These are phyloP conservation scores for Catunica adiposa DNA, from an alignment of 2,329 filamentous ascomycete species.

Conservation along the genomic window DNA sequence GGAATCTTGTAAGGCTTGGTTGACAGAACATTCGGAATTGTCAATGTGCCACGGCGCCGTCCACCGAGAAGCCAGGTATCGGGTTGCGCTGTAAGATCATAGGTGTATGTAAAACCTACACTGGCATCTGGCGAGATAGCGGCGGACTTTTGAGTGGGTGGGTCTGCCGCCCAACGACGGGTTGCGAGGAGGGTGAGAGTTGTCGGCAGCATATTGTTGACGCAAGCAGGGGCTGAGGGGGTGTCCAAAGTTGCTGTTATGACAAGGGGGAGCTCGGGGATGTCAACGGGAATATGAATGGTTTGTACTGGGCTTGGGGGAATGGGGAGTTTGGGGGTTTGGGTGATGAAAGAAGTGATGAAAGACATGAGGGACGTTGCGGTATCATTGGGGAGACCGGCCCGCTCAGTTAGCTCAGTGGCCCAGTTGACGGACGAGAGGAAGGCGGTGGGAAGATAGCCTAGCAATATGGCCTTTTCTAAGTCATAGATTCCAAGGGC, in stretches of 20 bases:
- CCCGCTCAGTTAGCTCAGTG: conserved; percentile 1
- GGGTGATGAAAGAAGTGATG: conserved; percentile 24
- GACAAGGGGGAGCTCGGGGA: conserved; percentile 67
- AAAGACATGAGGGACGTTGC: conserved; percentile 19
- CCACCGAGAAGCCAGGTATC: conserved; percentile 80
- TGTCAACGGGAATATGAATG: conserved; percentile 77
- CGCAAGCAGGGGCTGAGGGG: conserved; percentile 22
- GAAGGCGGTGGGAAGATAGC: conserved; percentile 19
- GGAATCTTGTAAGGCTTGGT: conserved; percentile 29
- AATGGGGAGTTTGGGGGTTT: conserved; percentile 14
- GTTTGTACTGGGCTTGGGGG: conserved; percentile 27
- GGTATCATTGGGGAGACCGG: conserved; percentile 1
- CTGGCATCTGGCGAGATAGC: conserved; percentile 13
- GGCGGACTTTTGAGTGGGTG: conserved; percentile 14
- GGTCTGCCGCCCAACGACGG: conserved; percentile 40
- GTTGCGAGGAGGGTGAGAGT: conserved; percentile 47
- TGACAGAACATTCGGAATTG: conserved; percentile 27
- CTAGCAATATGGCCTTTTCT: conserved; percentile 38
- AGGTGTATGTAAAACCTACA: conserved; percentile 40
- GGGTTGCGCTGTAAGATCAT: conserved; percentile 57
- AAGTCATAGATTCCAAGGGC: conserved; percentile 33
- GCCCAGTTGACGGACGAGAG: conserved; percentile 14
- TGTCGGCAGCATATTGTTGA: conserved; percentile 44
- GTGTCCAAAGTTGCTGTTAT: conserved; percentile 53
- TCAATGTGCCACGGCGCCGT: conserved; percentile 62